These are phyloP conservation scores for Ulmus americana DNA, from an alignment of 331 rosid genomes.

Conservation along the genomic window DNA sequence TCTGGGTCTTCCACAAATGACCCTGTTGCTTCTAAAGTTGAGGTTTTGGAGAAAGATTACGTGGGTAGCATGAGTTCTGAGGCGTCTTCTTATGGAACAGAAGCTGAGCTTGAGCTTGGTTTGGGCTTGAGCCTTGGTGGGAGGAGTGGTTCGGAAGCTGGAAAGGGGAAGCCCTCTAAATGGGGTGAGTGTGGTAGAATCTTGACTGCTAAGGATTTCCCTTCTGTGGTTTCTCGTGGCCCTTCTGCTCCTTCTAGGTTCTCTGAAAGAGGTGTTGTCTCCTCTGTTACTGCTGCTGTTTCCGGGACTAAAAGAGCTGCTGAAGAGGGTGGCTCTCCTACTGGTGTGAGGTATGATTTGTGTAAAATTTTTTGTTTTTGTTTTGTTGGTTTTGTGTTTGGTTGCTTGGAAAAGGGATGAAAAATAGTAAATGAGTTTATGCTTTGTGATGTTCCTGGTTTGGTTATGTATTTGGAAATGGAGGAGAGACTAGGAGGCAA, in stretches of 20 bases:
- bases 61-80: constrained; percentile 31
- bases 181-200: constrained; percentile 62
- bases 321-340: constrained; percentile 54
- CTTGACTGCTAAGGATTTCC: constrained; percentile 60
- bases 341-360: constrained; percentile 41
- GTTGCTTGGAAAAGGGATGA: neutral
- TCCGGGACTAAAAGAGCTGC: constrained; percentile 69
- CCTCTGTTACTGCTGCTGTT: constrained; percentile 29
- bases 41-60: constrained; percentile 31
- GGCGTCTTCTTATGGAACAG: constrained; percentile 37
- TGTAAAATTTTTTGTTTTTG: neutral
- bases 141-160: constrained; percentile 13
- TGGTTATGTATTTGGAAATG: too few species aligned
- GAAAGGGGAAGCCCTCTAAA: constrained; percentile 28
- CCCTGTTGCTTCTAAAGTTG: constrained; percentile 27
- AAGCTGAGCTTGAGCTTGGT: constrained; percentile 52
- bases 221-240: constrained; percentile 37
- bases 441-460: too few species aligned
- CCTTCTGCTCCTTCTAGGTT: constrained; percentile 34
- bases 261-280: constrained; percentile 31
- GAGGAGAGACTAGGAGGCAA: too few species aligned
- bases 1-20: constrained; percentile 39
- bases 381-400: neutral
- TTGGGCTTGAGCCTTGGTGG: constrained; percentile 42
- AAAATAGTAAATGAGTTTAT: neutral